A percentile compares a stretch with the other conserved stretches of the same genome.
phyloP scores from a whole-genome alignment of 1,139 yeast species.

The Candida smagusa region DNA sequence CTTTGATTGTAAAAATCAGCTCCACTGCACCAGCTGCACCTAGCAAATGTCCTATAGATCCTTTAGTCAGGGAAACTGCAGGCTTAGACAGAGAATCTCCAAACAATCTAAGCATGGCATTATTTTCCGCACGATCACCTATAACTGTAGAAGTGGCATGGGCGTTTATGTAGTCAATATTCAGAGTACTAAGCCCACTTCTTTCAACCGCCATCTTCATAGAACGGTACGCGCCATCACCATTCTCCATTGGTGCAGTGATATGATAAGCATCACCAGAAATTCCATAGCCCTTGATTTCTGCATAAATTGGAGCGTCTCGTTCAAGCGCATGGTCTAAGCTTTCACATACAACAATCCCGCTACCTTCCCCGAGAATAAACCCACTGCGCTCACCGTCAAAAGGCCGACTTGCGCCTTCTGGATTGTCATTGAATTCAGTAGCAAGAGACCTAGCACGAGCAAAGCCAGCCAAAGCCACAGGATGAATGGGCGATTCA shows the following conservation, averaged over 20 bases:
- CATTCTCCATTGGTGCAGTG: conserved; percentile 83
- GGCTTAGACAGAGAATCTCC: conserved; percentile 18
- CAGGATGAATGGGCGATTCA: conserved; percentile 83
- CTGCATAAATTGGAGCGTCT: conserved; percentile 64
- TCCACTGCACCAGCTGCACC: conserved; percentile 98
- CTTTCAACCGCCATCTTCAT: conserved; percentile 71
- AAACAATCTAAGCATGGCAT: conserved; percentile 63
- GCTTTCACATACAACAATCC: conserved; percentile 72
- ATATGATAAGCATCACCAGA: conserved; percentile 93
- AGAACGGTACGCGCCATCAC: conserved; percentile 80
- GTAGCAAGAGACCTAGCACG: conserved; percentile 81
- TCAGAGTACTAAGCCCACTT: conserved; percentile 31
- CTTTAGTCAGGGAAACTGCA: conserved; percentile 79
- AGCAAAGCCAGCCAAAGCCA: conserved; percentile 88
- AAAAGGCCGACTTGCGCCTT: conserved; percentile 80
- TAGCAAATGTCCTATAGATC: conserved; percentile 87
- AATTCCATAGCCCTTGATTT: conserved; percentile 81
- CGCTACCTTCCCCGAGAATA: conserved; percentile 92
- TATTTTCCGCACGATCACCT: conserved; percentile 87
- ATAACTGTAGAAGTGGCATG: conserved; percentile 93
- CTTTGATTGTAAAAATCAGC: conserved; percentile 71
- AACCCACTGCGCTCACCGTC: conserved; percentile 79
- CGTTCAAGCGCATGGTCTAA: conserved; percentile 71
- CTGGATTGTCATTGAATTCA: conserved; percentile 57
- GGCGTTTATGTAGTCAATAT: conserved; percentile 81